Conservation (phyloP, 2,329 filamentous ascomycete species). For the Alternaria solani region DNA sequence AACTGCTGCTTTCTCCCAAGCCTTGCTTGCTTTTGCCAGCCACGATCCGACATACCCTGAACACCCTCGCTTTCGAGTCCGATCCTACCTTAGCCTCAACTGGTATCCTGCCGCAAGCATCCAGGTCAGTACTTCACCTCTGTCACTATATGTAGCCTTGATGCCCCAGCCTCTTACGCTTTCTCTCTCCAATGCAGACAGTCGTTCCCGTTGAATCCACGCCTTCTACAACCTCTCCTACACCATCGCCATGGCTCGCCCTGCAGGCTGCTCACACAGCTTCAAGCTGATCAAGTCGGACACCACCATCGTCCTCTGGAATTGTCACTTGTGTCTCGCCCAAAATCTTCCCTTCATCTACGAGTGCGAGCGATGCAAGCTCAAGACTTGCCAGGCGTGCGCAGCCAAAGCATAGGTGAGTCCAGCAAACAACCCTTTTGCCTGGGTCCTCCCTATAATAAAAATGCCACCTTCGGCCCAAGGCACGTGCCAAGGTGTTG, state of each 20-base stretch:
- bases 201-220: conserved; percentile 19
- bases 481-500: conserved; percentile 22
- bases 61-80: conserved; percentile 35
- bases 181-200: conserved; percentile 33
- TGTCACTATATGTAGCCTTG: conserved; percentile 36
- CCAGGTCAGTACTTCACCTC: conserved; percentile 32
- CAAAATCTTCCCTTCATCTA: conserved; percentile 61
- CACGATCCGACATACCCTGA: conserved; percentile 40
- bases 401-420: conserved; percentile 53
- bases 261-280: conserved; percentile 57
- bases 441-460: background rate
- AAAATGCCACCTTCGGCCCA: background rate
- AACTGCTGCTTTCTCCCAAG: conserved; percentile 29
- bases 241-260: conserved; percentile 55
- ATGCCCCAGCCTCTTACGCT: conserved; percentile 20
- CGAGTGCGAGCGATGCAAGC: conserved; percentile 60
- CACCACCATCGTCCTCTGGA: conserved; percentile 61
- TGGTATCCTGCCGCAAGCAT: conserved; percentile 25
- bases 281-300: conserved; percentile 63
- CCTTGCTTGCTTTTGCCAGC: conserved; percentile 48
- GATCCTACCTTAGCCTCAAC: conserved; percentile 39
- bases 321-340: conserved; percentile 61
- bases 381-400: conserved; percentile 60
- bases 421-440: conserved; percentile 1
- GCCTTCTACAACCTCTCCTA: conserved; percentile 9